Base-by-base conservation (phyloP, 768 basidiomycete species). In the Leucocoprinus sp. region DNA sequence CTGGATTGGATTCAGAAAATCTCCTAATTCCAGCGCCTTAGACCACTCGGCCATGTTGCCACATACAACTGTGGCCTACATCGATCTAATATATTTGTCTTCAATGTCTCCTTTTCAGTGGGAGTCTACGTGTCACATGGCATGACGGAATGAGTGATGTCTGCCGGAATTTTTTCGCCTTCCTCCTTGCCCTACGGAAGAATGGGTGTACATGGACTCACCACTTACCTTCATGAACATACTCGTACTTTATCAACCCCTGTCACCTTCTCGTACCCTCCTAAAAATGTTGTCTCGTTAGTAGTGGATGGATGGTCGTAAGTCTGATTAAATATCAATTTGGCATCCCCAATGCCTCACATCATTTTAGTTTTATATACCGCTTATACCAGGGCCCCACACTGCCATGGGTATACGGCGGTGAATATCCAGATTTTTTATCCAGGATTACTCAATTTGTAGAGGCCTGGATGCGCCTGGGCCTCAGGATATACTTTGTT, bases 281-380 rank as follows among this genome's bases (percentile, higher is more conserved):
- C 3, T n/a, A 52, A 46, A 35, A 43, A 46, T 19, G 48, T 62
- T 38, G 67, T 71, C 15, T 66, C 75, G 24, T 65, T 89, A 49
- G 81, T 92, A 7, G 75, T 91, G 40, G 88, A 92, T 64, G 88
- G 77, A 36, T 88, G 82, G 85, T 89, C 88, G 88, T 91, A 60
- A 80, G 88, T 80, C 36, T 18, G 45, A 14, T 27, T 48, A 31
- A 27, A 37, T 41, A 38, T 36, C 40, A 21, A 49, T 21, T 44
- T 33, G 51, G 46, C 37, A 43, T 4, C 45, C 40, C 31, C 55
- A 35, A 31, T 14, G 49, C 48, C 37, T 39, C 40, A 44, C 17
- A 19, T 23, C 36, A 38, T 42, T 46, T 24, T 50, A 91, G 88
- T 28, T 87, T 92, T 62, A 84, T 91, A 50, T 90, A 81, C 57